Percentiles rank a stretch among this genome's conserved stretches.
Evolutionary conservation across 306 rosid species (phyloP).

Genomic region (Cicer cuneatum): DNA sequence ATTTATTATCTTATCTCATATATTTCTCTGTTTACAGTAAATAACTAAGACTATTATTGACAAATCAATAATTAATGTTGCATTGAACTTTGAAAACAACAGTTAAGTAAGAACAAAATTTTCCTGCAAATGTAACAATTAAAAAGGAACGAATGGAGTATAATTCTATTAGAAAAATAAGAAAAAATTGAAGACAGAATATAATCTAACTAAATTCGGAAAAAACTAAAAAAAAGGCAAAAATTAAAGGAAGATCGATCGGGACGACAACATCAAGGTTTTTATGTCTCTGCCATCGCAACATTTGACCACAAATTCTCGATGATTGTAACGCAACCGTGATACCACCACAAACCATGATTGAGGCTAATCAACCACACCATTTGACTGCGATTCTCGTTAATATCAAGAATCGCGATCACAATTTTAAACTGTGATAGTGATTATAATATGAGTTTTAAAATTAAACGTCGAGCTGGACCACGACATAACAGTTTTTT

Average conservation of each 20-base stretch:
- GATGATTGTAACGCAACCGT: not conserved
- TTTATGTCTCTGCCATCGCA: not conserved
- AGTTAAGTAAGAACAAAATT: no score
- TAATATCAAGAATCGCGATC: not conserved
- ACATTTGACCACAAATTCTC: not conserved
- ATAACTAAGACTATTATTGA: no score
- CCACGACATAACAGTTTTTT: not conserved
- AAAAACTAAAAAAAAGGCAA: not conserved
- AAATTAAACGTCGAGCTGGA: not conserved
- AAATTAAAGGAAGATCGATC: not conserved
- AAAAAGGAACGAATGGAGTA: not conserved
- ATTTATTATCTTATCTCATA: no score
- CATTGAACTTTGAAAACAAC: no score
- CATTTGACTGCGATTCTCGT: not conserved
- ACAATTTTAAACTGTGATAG: not conserved
- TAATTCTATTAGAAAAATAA: not conserved
- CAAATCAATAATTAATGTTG: no score
- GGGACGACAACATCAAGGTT: not conserved
- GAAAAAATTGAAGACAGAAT: constrained; percentile 3
- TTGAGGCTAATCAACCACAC: not conserved
- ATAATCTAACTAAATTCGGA: not conserved
- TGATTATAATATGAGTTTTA: not conserved
- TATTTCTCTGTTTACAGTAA: no score
- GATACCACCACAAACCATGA: not conserved
- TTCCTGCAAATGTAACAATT: no score